Percentiles rank a stretch among this genome's conserved stretches.
Conservation (phyloP, 306 rosid genomes). For the Castanopsis chinensis region DNA sequence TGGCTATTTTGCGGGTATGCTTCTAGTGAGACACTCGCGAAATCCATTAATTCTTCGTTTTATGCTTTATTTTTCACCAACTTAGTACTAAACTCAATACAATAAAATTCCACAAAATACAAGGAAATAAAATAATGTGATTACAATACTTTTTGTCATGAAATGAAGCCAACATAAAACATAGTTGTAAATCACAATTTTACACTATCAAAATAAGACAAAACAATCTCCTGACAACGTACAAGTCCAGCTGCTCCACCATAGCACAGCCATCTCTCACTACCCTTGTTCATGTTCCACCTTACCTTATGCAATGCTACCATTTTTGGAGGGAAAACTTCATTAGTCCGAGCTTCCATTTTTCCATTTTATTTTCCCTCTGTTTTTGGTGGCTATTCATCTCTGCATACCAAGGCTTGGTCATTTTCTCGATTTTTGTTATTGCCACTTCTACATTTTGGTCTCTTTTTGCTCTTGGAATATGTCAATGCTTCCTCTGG, state of each 20-base stretch:
- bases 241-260: constrained; percentile 85
- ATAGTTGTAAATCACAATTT: no score
- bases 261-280: constrained; percentile 84
- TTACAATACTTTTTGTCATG: no score
- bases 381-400: constrained; percentile 22
- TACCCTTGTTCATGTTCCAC: constrained; percentile 87
- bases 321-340: constrained; percentile 56
- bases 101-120: no score
- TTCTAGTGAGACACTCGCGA: no score
- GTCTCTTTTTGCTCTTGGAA: constrained; percentile 28
- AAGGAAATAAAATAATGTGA: no score
- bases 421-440: constrained; percentile 34
- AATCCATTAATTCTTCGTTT: no score
- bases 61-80: no score
- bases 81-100: no score
- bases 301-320: constrained; percentile 76
- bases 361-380: constrained; percentile 21
- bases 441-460: constrained; percentile 24
- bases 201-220: constrained; percentile 40
- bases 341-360: constrained; percentile 9
- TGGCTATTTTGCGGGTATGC: no score
- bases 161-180: no score
- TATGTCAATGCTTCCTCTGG: constrained; percentile 35
- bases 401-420: constrained; percentile 23
- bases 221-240: constrained; percentile 72